These are phyloP conservation scores for Kodamaea hsintzibuensis DNA, from an alignment of 805 yeast genomes.

Conservation along the genomic window DNA sequence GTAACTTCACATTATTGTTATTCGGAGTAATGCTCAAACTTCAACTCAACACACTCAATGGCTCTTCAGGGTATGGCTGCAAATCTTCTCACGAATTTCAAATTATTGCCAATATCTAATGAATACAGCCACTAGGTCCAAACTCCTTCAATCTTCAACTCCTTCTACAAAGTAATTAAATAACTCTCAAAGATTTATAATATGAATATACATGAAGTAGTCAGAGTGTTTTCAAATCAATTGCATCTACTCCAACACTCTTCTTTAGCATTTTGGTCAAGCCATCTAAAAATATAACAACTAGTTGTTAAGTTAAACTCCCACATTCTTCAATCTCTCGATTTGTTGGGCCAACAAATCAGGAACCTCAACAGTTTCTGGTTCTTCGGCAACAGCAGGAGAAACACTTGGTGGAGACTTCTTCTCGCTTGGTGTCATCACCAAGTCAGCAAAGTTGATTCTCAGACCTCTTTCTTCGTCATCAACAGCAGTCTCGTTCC, in stretches of 20 bases:
- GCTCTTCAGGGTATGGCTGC: too few species aligned
- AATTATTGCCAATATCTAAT: too few species aligned
- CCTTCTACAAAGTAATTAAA: too few species aligned
- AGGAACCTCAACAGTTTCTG: conserved; percentile 53
- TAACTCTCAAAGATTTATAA: neutral
- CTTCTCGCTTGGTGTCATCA: conserved; percentile 45
- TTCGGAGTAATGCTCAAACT: too few species aligned
- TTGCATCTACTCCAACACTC: too few species aligned
- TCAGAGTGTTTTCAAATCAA: neutral
- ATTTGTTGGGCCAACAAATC: conserved; percentile 46
- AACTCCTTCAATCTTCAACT: too few species aligned
- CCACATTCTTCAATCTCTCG: conserved; percentile 37
- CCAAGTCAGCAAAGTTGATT: conserved; percentile 46
- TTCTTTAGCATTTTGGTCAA: too few species aligned
- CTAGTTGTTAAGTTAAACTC: conserved; percentile 10
- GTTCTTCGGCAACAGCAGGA: conserved; percentile 25
- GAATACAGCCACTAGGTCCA: too few species aligned
- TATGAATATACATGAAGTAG: neutral
- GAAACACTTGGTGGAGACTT: conserved; percentile 17
- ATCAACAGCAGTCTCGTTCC: conserved; percentile 54
- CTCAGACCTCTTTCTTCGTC: conserved; percentile 30
- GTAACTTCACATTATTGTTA: too few species aligned
- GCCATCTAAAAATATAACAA: too few species aligned
- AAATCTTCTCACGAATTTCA: too few species aligned
- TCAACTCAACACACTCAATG: too few species aligned